phyloP scores from a whole-genome alignment of 176 grass and related monocot species.

The Themeda triandra region DNA sequence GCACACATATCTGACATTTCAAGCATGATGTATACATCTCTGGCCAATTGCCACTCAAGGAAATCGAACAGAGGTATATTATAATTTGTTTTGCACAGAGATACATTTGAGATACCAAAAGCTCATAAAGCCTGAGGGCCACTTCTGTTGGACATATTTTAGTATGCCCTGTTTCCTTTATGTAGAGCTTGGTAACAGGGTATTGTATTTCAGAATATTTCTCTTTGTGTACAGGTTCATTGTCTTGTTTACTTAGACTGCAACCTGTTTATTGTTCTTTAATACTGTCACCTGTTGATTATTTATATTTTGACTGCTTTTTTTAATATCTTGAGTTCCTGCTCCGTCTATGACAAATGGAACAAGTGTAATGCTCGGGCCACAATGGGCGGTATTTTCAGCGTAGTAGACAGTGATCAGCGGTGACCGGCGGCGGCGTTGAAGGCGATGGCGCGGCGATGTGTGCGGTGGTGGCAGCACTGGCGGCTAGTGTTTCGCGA shows the following conservation, averaged over 20 bases:
- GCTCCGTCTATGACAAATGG: conserved; percentile 87
- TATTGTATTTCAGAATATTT: background rate
- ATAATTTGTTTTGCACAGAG: background rate
- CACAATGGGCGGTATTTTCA: no score
- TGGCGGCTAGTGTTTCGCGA: no score
- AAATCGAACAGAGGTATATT: background rate
- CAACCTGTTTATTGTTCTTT: background rate
- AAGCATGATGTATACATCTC: background rate
- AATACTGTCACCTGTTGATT: background rate
- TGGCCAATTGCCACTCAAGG: background rate
- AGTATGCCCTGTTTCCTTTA: background rate
- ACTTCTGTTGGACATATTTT: background rate
- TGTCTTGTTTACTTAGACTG: background rate
- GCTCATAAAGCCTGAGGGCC: background rate
- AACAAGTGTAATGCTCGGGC: no score
- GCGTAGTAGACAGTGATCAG: no score
- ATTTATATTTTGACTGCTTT: background rate
- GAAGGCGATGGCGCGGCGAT: no score
- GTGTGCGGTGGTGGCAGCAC: no score
- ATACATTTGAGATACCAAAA: conserved; percentile 1
- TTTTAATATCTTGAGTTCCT: conserved; percentile 63
- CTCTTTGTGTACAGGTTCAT: conserved; percentile 1
- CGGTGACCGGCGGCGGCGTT: no score
- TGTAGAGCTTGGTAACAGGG: background rate
- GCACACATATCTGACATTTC: background rate